Conservation (phyloP, 2,329 filamentous ascomycete species). For the Blumeria hordei region DNA sequence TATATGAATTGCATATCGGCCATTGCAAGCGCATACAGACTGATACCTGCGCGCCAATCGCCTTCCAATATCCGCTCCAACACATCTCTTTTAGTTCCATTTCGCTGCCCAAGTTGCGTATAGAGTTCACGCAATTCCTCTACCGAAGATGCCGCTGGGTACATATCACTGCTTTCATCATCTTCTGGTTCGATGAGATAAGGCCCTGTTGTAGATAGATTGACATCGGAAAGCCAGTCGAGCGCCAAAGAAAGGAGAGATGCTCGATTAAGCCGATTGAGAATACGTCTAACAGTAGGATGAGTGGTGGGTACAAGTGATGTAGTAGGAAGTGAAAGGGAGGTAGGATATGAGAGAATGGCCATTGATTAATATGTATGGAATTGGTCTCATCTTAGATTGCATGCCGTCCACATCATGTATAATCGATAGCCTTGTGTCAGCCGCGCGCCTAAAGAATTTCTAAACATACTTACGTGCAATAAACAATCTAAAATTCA, state of each 20-base stretch:
- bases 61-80: slow-evolving; percentile 38
- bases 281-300: slow-evolving; percentile 36
- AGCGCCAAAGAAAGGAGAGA: slow-evolving; percentile 49
- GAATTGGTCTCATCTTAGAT: no score
- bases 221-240: slow-evolving; percentile 51
- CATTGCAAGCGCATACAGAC: slow-evolving; percentile 42
- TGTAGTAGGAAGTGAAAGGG: slow-evolving; percentile 44
- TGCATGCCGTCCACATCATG: no score
- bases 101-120: slow-evolving; percentile 29
- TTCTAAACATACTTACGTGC: no score
- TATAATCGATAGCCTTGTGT: no score
- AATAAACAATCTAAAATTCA: no score
- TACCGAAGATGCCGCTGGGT: slow-evolving; percentile 40
- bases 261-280: slow-evolving; percentile 46
- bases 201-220: slow-evolving; percentile 33
- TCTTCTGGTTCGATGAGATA: slow-evolving; percentile 26
- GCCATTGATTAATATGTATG: not conserved
- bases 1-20: slow-evolving; percentile 42
- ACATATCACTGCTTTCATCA: slow-evolving; percentile 38
- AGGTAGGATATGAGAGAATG: slow-evolving; percentile 40
- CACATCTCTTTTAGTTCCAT: slow-evolving; percentile 37
- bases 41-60: slow-evolving; percentile 43
- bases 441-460: no score
- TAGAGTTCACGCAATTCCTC: slow-evolving; percentile 45
- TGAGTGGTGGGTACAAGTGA: slow-evolving; percentile 43